Evolutionary conservation across 352 stramenopile genomes (phyloP), one percentile per base, ranked within the genome.

Genomic region (Pythium brassicae): DNA sequence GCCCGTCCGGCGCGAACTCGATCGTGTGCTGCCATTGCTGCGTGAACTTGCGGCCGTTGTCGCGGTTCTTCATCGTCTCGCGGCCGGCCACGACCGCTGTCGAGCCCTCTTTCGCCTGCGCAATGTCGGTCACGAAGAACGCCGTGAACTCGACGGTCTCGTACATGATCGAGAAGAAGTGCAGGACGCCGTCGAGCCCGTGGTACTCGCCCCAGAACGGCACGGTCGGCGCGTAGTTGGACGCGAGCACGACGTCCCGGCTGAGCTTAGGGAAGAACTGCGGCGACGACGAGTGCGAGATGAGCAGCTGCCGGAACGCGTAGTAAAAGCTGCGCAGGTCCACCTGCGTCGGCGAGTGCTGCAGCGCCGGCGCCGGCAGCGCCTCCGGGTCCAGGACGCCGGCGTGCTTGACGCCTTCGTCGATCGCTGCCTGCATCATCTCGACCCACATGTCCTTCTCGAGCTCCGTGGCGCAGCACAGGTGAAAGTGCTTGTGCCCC

Each of bases 381-480:
- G 59, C 37, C 34, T 73, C 73, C 2, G 51, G 68, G 19, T 71
- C 68, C 4, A 55, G 39, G 1, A 62, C 61, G 1, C 43, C 19
- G 5, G 63, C 60, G 64, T 74, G 62, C 55, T 70, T 72, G 44
- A 73, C 70, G 14, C 71, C 70, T 61, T 93, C 83, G 45, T 94
- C 86, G 62, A 95, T 90, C 12, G 86, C 86, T 10, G 86, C 83
- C 57, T 92, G 82, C 86, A 95, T 95, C 86, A 95, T 95, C 63
- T 95, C 86, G 50, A 95, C 76, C 86, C 86, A 95, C 86, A 94
- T 95, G 53, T 95, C 86, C 53, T 95, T 95, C 63, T 95, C 86
- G 26, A 95, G 63, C 58, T 94, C 86, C 9, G 83, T 93, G 8
- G 83, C 62, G 62, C 86, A 95, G 65, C 86, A 95, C 35, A 95